Conservation (phyloP, 495 filamentous ascomycete genomes). For the Penicillium parvum region DNA sequence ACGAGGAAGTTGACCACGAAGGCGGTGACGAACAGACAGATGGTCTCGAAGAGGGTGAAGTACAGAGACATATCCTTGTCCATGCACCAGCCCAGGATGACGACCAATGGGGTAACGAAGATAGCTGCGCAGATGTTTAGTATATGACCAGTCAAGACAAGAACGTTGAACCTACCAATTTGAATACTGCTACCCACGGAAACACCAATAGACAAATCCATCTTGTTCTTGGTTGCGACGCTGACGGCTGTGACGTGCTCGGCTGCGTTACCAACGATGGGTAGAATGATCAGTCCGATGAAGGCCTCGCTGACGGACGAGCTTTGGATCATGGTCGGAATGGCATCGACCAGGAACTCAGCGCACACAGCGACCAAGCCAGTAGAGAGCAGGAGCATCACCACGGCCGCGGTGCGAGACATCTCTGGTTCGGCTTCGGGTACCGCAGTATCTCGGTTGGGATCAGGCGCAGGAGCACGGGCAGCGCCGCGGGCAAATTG, state of each 20-base stretch:
- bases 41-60: conserved; percentile 90
- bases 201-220: conserved; percentile 90
- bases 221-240: conserved; percentile 90
- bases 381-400: conserved; percentile 72
- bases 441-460: conserved; percentile 18
- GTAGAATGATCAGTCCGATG: conserved; percentile 82
- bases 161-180: conserved; percentile 29
- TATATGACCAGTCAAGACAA: conserved; percentile 31
- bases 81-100: conserved; percentile 86
- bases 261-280: conserved; percentile 88
- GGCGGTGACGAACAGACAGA: conserved; percentile 76
- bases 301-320: conserved; percentile 70
- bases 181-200: conserved; percentile 87
- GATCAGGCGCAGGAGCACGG: conserved; percentile 20
- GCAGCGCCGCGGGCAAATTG: conserved; percentile 37
- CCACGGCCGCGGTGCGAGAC: conserved; percentile 68
- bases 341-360: conserved; percentile 80
- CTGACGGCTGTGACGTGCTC: conserved; percentile 89
- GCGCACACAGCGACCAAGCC: conserved; percentile 80
- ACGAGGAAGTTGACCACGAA: conserved; percentile 90
- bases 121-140: no score
- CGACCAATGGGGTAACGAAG: conserved; percentile 83
- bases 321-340: conserved; percentile 63
- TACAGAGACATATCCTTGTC: conserved; percentile 79
- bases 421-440: conserved; percentile 50